Conservation (phyloP, 2,329 filamentous ascomycete genomes). For the Aaosphaeria arxii region DNA sequence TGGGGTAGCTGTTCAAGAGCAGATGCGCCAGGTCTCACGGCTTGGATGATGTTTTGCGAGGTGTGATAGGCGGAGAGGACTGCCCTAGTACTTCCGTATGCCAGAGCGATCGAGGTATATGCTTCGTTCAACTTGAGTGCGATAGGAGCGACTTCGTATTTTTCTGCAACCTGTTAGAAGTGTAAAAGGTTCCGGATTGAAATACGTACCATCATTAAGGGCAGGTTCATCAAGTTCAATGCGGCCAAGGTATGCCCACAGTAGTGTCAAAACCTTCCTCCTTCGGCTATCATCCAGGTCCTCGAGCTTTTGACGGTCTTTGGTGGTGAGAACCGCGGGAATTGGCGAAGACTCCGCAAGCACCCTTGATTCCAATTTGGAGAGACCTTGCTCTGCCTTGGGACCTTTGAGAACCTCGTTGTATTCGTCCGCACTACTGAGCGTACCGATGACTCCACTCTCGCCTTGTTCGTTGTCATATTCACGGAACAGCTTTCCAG, state of each 20-base stretch:
- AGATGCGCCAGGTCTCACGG: conserved; percentile 75
- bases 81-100: conserved; percentile 79
- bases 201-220: conserved; percentile 61
- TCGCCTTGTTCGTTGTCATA: conserved; percentile 83
- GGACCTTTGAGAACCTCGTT: conserved; percentile 71
- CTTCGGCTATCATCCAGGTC: conserved; percentile 76
- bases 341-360: conserved; percentile 58
- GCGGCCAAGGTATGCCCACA: conserved; percentile 94
- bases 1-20: conserved; percentile 90
- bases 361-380: conserved; percentile 80
- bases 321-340: conserved; percentile 61
- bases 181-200: neutral
- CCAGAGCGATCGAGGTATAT: conserved; percentile 81
- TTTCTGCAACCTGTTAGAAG: conserved; percentile 53
- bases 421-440: conserved; percentile 86
- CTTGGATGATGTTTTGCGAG: conserved; percentile 86
- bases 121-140: conserved; percentile 82
- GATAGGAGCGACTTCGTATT: conserved; percentile 84
- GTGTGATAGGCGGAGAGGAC: conserved; percentile 79
- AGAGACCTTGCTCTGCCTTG: conserved; percentile 75
- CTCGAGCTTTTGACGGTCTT: conserved; percentile 74
- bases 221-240: conserved; percentile 76
- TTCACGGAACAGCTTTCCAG: conserved; percentile 90
- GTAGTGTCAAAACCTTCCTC: conserved; percentile 80
- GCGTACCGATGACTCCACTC: conserved; percentile 72